Conservation (phyloP, 2,329 filamentous ascomycete genomes). For the Cordyceps fumosorosea region DNA sequence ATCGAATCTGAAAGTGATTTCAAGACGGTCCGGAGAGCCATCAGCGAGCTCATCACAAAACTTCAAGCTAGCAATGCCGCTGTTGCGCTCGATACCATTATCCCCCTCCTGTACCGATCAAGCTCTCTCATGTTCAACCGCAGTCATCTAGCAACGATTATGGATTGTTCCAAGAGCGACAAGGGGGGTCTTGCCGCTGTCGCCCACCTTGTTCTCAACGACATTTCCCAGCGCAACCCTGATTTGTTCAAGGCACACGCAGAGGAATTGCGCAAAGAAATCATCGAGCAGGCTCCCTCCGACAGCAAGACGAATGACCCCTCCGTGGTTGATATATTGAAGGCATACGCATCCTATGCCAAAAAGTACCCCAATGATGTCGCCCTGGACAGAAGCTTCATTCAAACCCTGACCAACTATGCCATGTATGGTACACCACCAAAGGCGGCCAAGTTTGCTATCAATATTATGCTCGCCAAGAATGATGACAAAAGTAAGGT, state of each 20-base stretch:
- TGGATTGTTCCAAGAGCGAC: conserved; percentile 79
- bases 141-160: conserved; percentile 85
- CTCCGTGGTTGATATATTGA: conserved; percentile 78
- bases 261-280: conserved; percentile 79
- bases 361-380: conserved; percentile 80
- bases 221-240: conserved; percentile 84
- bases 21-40: conserved; percentile 79
- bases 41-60: conserved; percentile 82
- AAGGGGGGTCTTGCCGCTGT: conserved; percentile 69
- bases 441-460: conserved; percentile 84
- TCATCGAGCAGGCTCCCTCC: conserved; percentile 74
- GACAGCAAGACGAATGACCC: conserved; percentile 60
- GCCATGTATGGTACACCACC: conserved; percentile 75
- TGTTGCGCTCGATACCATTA: conserved; percentile 70
- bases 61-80: conserved; percentile 60
- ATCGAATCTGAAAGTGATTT: conserved; percentile 85
- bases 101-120: conserved; percentile 75
- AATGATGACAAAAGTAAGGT: conserved; percentile 68
- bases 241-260: conserved; percentile 90
- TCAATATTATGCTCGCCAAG: conserved; percentile 79
- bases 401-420: conserved; percentile 74
- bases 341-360: conserved; percentile 88
- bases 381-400: conserved; percentile 72
- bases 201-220: conserved; percentile 83
- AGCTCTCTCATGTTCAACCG: conserved; percentile 86